These are phyloP conservation scores for Vitis amurensis DNA, from an alignment of 164 flowering plant species.

Conservation along the genomic window DNA sequence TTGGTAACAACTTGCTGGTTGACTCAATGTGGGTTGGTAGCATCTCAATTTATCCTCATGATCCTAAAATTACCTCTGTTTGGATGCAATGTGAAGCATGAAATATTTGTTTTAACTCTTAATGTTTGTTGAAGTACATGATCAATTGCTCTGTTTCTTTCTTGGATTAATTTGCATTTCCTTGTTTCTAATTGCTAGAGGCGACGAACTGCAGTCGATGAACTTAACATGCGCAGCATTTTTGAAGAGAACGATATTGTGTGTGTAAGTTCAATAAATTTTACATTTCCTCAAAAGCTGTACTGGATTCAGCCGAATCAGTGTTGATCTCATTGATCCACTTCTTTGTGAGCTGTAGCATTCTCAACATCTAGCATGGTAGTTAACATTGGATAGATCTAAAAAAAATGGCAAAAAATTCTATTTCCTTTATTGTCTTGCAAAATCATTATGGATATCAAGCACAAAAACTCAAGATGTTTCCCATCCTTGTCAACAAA, in stretches of 20 bases:
- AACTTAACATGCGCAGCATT: constrained; percentile 95
- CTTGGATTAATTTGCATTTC: background rate
- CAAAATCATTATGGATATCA: too few species aligned
- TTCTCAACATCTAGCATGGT: background rate
- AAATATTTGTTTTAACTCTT: background rate
- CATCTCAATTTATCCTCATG: background rate
- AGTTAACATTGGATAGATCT: too few species aligned
- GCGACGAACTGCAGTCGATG: constrained; percentile 90
- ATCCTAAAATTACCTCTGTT: background rate
- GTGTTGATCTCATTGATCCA: background rate
- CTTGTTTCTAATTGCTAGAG: constrained; percentile 53
- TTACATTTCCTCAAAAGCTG: background rate
- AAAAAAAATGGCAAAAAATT: too few species aligned
- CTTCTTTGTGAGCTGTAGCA: background rate
- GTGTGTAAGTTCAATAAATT: constrained; percentile 62
- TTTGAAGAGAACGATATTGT: constrained; percentile 92
- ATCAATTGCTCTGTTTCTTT: background rate
- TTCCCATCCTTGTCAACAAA: too few species aligned
- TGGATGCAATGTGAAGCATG: background rate
- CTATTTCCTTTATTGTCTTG: too few species aligned
- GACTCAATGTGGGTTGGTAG: background rate
- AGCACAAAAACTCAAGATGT: too few species aligned
- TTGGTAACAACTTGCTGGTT: too few species aligned
- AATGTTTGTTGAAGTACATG: background rate
- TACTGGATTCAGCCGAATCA: background rate